phyloP scores from a whole-genome alignment of 2,329 filamentous ascomycete species.

The Pseudocercospora fijiensis region DNA sequence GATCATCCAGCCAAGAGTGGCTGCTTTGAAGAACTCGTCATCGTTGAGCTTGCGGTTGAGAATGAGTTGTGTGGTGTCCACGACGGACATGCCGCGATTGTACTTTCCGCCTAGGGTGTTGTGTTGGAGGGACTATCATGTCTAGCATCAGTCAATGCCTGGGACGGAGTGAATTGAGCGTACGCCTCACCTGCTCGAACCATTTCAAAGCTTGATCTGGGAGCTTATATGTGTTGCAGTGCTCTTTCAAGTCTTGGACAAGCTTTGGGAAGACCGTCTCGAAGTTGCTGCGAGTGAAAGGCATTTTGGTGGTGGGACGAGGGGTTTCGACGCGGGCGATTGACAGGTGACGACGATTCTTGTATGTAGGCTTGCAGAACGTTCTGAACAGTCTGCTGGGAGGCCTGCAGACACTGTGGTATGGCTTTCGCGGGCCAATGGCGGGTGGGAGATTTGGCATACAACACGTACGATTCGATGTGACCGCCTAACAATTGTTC shows the following conservation, averaged over 20 bases:
- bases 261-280: conserved; percentile 87
- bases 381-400: neutral
- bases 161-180: neutral
- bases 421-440: conserved; percentile 3
- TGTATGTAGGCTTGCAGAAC: neutral
- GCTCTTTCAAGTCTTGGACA: conserved; percentile 74
- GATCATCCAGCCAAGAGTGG: conserved; percentile 92
- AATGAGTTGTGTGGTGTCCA: conserved; percentile 83
- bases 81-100: conserved; percentile 97
- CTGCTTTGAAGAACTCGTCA: conserved; percentile 83
- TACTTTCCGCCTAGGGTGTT: conserved; percentile 95
- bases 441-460: conserved; percentile 5
- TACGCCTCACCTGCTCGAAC: conserved; percentile 70
- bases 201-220: conserved; percentile 78
- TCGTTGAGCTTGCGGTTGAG: conserved; percentile 69
- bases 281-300: conserved; percentile 79
- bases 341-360: neutral
- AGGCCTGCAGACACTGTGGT: neutral
- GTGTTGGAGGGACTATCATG: conserved; percentile 68
- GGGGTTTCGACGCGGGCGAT: conserved; percentile 8
- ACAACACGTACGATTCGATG: conserved; percentile 6
- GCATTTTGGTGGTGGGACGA: conserved; percentile 49
- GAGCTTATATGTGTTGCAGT: conserved; percentile 78
- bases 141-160: conserved; percentile 28
- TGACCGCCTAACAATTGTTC: neutral